Conservation (phyloP, 208 protist species). For the Strigomonas oncopelti region DNA sequence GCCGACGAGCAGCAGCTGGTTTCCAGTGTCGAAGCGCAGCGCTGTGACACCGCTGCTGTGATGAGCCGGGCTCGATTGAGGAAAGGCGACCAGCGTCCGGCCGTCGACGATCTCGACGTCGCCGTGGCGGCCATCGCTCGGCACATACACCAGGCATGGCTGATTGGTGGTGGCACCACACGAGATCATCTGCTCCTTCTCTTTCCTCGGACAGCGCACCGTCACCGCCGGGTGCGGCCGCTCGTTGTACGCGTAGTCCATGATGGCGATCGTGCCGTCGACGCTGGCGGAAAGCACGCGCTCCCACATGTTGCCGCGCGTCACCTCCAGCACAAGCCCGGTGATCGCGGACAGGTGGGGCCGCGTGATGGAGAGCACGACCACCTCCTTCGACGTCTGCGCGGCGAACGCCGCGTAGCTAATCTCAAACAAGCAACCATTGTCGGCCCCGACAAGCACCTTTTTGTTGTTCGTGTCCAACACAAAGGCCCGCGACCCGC, state of each 20-base stretch:
- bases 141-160: not conserved
- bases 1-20: conserved; percentile 1
- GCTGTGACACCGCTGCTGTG: not conserved
- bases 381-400: conserved; percentile 21
- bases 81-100: not conserved
- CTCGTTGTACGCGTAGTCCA: conserved; percentile 29
- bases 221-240: not conserved
- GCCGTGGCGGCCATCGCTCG: not conserved
- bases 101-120: not conserved
- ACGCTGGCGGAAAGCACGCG: conserved; percentile 34
- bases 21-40: not conserved
- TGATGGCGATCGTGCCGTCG: conserved; percentile 35
- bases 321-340: conserved; percentile 51
- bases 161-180: not conserved
- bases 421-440: conserved; percentile 46
- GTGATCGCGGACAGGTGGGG: conserved; percentile 44
- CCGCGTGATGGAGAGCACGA: conserved; percentile 19
- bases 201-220: not conserved
- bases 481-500: conserved; percentile 23
- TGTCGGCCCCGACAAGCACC: conserved; percentile 50
- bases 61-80: not conserved
- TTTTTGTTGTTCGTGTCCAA: conserved; percentile 54
- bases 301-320: conserved; percentile 42
- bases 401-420: conserved; percentile 61
- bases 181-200: not conserved